Conservation (phyloP, 148 eudicot species). For the Vaccinium macrocarpon region DNA sequence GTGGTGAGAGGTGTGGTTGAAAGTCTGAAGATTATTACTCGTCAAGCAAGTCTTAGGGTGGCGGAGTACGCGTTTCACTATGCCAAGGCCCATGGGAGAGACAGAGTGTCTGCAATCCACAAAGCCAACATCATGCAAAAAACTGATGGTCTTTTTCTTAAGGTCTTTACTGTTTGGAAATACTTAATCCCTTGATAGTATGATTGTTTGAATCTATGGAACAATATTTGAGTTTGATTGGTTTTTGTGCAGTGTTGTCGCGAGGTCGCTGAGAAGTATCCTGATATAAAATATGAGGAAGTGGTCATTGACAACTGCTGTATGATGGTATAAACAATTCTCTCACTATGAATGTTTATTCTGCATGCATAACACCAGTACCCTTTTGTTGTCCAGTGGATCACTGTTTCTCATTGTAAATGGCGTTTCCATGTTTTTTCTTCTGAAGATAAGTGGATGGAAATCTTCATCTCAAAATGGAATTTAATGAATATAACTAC, state of each 20-base stretch:
- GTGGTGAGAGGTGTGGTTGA: conserved; percentile 99
- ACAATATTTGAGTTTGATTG: conserved; percentile 15
- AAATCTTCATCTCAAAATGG: neutral
- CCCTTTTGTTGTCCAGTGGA: neutral
- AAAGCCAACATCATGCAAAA: conserved; percentile 99
- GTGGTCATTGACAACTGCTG: conserved; percentile 96
- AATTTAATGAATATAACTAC: conserved; percentile 2
- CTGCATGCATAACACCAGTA: neutral
- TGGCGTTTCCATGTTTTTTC: neutral
- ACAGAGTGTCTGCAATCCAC: conserved; percentile 93
- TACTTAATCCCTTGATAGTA: neutral
- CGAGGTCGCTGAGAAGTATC: conserved; percentile 97
- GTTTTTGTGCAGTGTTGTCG: conserved; percentile 79
- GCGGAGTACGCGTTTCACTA: conserved; percentile 97
- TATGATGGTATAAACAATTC: conserved; percentile 75
- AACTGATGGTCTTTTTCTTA: conserved; percentile 93
- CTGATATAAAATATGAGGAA: conserved; percentile 89
- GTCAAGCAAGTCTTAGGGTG: conserved; percentile 94
- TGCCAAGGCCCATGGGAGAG: conserved; percentile 86
- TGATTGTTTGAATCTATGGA: neutral
- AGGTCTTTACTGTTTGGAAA: conserved; percentile 44
- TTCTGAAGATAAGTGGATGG: neutral
- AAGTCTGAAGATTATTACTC: conserved; percentile 95
- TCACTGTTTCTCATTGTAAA: neutral
- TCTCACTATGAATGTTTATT: neutral